Evolutionary conservation across 2,329 filamentous ascomycete species (phyloP), one percentile per base, ranked within the genome.

Genomic region (Aspergillus flavus): DNA sequence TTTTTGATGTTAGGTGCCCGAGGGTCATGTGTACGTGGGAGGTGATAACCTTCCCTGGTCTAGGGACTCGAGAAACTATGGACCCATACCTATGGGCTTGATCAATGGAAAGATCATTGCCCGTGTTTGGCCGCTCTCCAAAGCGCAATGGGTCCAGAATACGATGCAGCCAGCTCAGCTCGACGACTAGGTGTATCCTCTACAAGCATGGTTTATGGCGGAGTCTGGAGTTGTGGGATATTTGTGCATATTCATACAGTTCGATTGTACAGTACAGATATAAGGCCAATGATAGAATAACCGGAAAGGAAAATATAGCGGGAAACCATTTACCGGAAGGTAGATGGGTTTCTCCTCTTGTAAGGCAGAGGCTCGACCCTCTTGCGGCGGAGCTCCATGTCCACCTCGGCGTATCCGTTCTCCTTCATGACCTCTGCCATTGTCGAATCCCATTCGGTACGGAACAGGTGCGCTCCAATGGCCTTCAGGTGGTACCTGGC

Each of bases 21-120:
- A 91, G 73, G 95, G 95, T 1, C 95, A 99, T 82, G 96, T 93
- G 72, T 98, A 93, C 87, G 82, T 97, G 7, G 87, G 89, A 3
- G 95, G 95, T 3, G 95, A 99, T 78, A 98, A 98, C 77, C 74
- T 97, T 65, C 84, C 87, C 3, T 90, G 87, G 72, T 97, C 93
- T 28, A 83, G 92, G 67, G 95, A 99, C 81, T 97, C 93, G 50
- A 88, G 95, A 65, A 83, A 89, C 46, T 97, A 91, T 80, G 95
- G 95, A 0, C 93, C 95, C 0, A 76, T 99, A 32, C 95, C 95
- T 0, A 81, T 99, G 73, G 94, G 87, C 1, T 81, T 99, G 66
- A 86, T 99, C 52, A 89, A 86, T 71, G 93, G 93, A 54, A 98
- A 96, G 76, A 89, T 95, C 2, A 79, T 94, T 45, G 90, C 85